Conservation (phyloP, 2,329 filamentous ascomycete species). For the Stagonosporopsis tanaceti region DNA sequence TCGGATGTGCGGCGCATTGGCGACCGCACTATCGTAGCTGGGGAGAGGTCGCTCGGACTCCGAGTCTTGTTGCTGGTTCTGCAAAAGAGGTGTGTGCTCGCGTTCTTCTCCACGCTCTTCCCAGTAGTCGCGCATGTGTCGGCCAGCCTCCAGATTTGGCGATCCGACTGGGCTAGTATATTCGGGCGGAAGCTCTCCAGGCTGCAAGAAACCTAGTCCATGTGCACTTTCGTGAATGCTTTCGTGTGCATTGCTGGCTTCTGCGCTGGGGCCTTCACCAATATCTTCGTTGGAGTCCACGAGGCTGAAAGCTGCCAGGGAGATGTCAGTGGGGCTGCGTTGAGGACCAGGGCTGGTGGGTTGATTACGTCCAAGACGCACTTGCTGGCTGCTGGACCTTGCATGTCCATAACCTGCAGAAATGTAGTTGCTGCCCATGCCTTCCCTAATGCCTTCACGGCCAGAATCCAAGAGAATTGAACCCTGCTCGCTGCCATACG, state of each 20-base stretch:
- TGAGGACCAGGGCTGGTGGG: slow-evolving; percentile 89
- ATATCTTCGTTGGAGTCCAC: slow-evolving; percentile 72
- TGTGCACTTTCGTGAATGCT: slow-evolving; percentile 33
- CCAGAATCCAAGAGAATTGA: slow-evolving; percentile 94
- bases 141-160: slow-evolving; percentile 62
- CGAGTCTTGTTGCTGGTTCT: slow-evolving; percentile 31
- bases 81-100: slow-evolving; percentile 56
- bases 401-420: slow-evolving; percentile 66
- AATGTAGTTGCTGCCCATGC: slow-evolving; percentile 58
- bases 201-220: slow-evolving; percentile 46
- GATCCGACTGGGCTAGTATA: slow-evolving; percentile 56
- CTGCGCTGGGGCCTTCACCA: slow-evolving; percentile 72
- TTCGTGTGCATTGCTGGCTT: slow-evolving; percentile 26
- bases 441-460: slow-evolving; percentile 60
- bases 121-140: slow-evolving; percentile 47
- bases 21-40: slow-evolving; percentile 80
- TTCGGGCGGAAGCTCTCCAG: slow-evolving; percentile 57
- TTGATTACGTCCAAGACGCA: slow-evolving; percentile 70
- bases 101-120: slow-evolving; percentile 59
- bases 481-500: slow-evolving; percentile 95
- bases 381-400: slow-evolving; percentile 78
- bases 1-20: slow-evolving; percentile 64
- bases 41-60: slow-evolving; percentile 72
- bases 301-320: slow-evolving; percentile 83
- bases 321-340: slow-evolving; percentile 94